These are phyloP conservation scores for Scutellaria minor DNA, from an alignment of 257 asterid species.

Conservation along the genomic window DNA sequence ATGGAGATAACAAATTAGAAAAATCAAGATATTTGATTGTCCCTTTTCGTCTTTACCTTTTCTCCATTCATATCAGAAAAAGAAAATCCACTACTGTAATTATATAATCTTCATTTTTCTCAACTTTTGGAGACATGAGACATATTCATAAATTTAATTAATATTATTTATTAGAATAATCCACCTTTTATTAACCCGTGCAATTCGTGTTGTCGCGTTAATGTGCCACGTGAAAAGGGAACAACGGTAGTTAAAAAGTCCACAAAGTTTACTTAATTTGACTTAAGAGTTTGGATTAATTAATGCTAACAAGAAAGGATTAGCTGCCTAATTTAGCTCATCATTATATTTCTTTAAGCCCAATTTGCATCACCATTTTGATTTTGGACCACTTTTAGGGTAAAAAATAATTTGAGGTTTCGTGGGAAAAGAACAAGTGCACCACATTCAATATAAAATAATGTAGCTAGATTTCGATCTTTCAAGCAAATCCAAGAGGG, in stretches of 20 bases:
- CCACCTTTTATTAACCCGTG: constrained; percentile 22
- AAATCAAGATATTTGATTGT: no score
- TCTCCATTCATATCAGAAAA: not conserved
- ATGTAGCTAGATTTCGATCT: not conserved
- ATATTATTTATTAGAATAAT: constrained; percentile 5
- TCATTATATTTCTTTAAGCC: constrained; percentile 14
- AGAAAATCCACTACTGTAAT: not conserved
- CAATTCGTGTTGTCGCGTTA: constrained; percentile 29
- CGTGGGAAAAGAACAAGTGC: constrained; percentile 24
- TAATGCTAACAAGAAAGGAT: not conserved
- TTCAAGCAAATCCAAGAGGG: not conserved
- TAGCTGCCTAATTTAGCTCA: constrained; percentile 34
- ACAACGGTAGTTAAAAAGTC: constrained; percentile 36
- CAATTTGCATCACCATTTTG: constrained; percentile 38
- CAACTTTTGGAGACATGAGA: constrained; percentile 34
- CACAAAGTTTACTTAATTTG: not conserved
- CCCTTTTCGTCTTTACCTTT: not conserved
- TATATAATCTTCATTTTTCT: not conserved
- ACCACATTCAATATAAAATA: not conserved
- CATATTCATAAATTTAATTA: constrained; percentile 14
- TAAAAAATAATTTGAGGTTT: constrained; percentile 16
- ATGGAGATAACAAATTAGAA: no score
- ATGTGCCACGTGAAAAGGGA: constrained; percentile 34
- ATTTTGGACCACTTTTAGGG: constrained; percentile 26
- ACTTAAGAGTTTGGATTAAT: constrained; percentile 1